A percentile compares a stretch with the other conserved stretches of the same genome.
These are phyloP conservation scores for Austroboletus novae-zelandiae DNA, from an alignment of 1,284 basidiomycete genomes.

Conservation along the genomic window DNA sequence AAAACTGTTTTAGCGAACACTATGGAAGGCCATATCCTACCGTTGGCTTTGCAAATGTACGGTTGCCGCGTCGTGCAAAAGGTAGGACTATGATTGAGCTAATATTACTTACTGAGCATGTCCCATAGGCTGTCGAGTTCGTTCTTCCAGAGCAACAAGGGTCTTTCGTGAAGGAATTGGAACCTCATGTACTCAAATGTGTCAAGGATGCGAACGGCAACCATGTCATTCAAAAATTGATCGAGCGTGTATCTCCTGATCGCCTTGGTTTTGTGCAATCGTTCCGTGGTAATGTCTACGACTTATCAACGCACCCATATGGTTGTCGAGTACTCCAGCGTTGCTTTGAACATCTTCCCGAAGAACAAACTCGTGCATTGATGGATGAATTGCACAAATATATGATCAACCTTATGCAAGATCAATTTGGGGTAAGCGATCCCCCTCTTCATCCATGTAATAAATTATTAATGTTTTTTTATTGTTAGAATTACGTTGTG, in stretches of 20 bases:
- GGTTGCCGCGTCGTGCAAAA: constrained; percentile 93
- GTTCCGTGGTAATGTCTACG: constrained; percentile 83
- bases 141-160: constrained; percentile 77
- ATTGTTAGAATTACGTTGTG: constrained; percentile 83
- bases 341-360: constrained; percentile 83
- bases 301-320: constrained; percentile 88
- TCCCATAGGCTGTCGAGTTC: constrained; percentile 76
- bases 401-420: constrained; percentile 72
- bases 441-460: background rate
- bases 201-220: constrained; percentile 95
- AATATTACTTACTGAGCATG: constrained; percentile 2
- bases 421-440: constrained; percentile 79
- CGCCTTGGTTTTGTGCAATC: constrained; percentile 74
- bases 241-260: constrained; percentile 77
- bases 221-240: constrained; percentile 88
- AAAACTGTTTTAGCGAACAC: constrained; percentile 68
- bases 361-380: constrained; percentile 66
- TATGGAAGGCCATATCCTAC: constrained; percentile 80
- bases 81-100: constrained; percentile 39
- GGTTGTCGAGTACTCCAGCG: constrained; percentile 95
- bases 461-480: constrained; percentile 5
- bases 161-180: constrained; percentile 76
- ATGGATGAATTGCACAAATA: constrained; percentile 84
- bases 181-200: constrained; percentile 80
- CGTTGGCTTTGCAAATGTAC: constrained; percentile 90